These are phyloP conservation scores for Tephrocybe sp. DNA, from an alignment of 768 basidiomycete species.

Conservation along the genomic window DNA sequence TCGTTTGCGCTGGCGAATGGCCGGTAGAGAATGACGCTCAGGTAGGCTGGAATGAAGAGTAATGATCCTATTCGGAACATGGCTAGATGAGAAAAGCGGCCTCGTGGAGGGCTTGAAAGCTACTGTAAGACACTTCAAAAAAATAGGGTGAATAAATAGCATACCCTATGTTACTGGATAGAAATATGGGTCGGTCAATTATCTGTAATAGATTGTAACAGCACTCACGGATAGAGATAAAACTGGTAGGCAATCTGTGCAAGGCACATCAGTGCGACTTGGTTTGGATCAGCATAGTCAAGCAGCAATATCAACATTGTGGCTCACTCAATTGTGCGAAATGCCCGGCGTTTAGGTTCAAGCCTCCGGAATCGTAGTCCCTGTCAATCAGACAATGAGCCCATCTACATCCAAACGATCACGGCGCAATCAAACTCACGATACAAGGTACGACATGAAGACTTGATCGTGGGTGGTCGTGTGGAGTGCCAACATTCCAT, in stretches of 20 bases:
- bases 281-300: slow-evolving; percentile 2
- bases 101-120: slow-evolving; percentile 67
- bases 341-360: slow-evolving; percentile 88
- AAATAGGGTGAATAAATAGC: slow-evolving; percentile 13
- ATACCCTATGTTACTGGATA: slow-evolving; percentile 63
- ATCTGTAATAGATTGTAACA: not conserved
- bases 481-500: slow-evolving; percentile 86
- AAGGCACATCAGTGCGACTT: slow-evolving; percentile 92
- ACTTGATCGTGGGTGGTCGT: slow-evolving; percentile 89
- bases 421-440: slow-evolving; percentile 47
- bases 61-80: slow-evolving; percentile 90
- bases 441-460: slow-evolving; percentile 89
- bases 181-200: slow-evolving; percentile 2
- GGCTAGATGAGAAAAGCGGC: slow-evolving; percentile 79
- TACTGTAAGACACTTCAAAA: slow-evolving; percentile 1
- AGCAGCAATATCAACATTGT: not conserved
- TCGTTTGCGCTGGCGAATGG: slow-evolving; percentile 67
- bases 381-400: slow-evolving; percentile 35
- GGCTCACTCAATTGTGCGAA: slow-evolving; percentile 85
- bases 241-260: slow-evolving; percentile 92
- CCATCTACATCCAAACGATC: not conserved
- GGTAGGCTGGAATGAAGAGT: slow-evolving; percentile 88
- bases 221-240: slow-evolving; percentile 79
- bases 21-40: slow-evolving; percentile 75
- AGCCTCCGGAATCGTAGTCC: slow-evolving; percentile 80